Evolutionary conservation across 768 basidiomycete genomes (phyloP).

Genomic region (Boletus rubropictus): DNA sequence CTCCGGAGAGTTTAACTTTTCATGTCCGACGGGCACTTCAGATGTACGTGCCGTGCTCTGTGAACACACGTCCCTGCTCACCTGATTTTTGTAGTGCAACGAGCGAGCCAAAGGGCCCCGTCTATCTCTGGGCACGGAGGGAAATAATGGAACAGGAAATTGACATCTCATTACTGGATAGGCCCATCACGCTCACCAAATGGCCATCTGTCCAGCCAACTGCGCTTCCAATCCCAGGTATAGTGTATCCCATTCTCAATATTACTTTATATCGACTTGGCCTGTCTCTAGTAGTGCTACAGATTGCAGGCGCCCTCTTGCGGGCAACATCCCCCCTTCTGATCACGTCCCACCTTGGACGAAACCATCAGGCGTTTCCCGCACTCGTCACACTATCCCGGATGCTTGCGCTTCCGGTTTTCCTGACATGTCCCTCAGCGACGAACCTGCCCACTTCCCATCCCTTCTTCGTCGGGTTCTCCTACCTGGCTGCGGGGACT

Average conservation of each 20-base stretch:
- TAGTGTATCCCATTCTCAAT: slow-evolving; percentile 2
- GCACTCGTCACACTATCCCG: slow-evolving; percentile 45
- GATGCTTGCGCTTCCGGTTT: slow-evolving; percentile 50
- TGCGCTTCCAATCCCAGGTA: slow-evolving; percentile 41
- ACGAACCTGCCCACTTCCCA: slow-evolving; percentile 55
- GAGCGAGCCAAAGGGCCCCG: slow-evolving; percentile 69
- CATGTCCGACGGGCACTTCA: slow-evolving; percentile 56
- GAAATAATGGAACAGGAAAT: slow-evolving; percentile 67
- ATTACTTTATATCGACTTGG: neutral
- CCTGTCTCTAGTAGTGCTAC: slow-evolving; percentile 23
- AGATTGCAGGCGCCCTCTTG: slow-evolving; percentile 46
- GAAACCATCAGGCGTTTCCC: slow-evolving; percentile 43
- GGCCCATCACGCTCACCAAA: slow-evolving; percentile 25
- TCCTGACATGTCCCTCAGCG: slow-evolving; percentile 43
- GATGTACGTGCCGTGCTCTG: slow-evolving; percentile 38
- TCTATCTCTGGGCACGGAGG: slow-evolving; percentile 69
- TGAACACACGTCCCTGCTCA: neutral
- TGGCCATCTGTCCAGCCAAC: slow-evolving; percentile 52
- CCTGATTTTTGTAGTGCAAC: slow-evolving; percentile 41
- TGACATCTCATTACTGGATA: slow-evolving; percentile 32
- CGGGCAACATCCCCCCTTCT: slow-evolving; percentile 53
- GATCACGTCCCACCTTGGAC: slow-evolving; percentile 58
- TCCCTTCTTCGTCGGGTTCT: slow-evolving; percentile 46
- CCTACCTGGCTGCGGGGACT: slow-evolving; percentile 41
- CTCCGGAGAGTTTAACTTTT: slow-evolving; percentile 46